phyloP scores from a whole-genome alignment of 1,284 basidiomycete species.

The Macrocystidia cucumis region DNA sequence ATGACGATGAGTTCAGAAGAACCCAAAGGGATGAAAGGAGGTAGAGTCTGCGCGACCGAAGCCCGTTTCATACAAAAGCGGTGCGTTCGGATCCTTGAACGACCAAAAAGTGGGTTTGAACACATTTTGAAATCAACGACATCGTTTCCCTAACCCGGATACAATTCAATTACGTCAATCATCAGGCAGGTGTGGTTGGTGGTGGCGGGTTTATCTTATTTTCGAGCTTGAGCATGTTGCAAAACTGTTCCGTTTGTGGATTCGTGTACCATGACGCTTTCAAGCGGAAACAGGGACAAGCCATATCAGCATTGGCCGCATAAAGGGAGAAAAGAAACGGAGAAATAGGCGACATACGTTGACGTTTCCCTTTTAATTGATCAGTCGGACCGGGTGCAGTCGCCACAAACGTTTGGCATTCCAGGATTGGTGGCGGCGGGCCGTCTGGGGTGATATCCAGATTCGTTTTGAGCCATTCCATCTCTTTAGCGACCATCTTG shows the following conservation, averaged over 20 bases:
- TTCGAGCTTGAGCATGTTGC: slow-evolving; percentile 68
- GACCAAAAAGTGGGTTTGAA: too few species aligned
- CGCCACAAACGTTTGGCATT: slow-evolving; percentile 65
- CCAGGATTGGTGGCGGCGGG: slow-evolving; percentile 33
- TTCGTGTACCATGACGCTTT: slow-evolving; percentile 79
- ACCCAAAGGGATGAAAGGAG: too few species aligned
- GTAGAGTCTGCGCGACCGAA: too few species aligned
- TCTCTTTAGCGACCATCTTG: slow-evolving; percentile 51
- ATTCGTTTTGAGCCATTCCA: slow-evolving; percentile 60
- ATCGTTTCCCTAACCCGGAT: too few species aligned
- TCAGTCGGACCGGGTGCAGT: slow-evolving; percentile 63
- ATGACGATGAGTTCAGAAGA: too few species aligned
- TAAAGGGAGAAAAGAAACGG: slow-evolving; percentile 5
- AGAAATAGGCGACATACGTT: slow-evolving; percentile 41
- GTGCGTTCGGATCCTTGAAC: too few species aligned
- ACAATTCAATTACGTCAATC: too few species aligned
- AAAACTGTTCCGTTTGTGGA: slow-evolving; percentile 87
- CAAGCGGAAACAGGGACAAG: slow-evolving; percentile 3
- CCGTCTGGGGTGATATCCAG: slow-evolving; percentile 28
- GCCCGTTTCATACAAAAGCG: too few species aligned
- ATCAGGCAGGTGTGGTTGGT: too few species aligned
- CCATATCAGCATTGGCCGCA: slow-evolving; percentile 6
- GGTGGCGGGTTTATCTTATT: slow-evolving; percentile 64
- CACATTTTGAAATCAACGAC: too few species aligned
- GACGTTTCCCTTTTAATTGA: slow-evolving; percentile 25